Conservation (phyloP, 352 stramenopile genomes). For the Phytophthora syringae region DNA sequence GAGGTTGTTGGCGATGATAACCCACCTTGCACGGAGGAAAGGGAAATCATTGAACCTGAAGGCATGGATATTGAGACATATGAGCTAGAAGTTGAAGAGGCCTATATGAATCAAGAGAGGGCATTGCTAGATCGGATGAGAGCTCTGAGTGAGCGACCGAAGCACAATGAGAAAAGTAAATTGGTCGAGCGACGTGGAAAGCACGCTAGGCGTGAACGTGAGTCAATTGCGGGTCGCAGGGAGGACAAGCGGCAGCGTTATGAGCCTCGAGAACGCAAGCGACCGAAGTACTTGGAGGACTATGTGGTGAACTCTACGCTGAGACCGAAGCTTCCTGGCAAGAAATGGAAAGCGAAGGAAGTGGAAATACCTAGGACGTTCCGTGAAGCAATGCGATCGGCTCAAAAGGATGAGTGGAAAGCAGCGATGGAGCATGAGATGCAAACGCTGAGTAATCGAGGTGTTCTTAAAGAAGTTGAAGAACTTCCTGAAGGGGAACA, state of each 20-base stretch:
- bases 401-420: neutral
- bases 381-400: neutral
- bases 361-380: neutral
- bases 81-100: neutral
- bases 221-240: neutral
- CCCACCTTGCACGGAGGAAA: neutral
- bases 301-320: conserved; percentile 6
- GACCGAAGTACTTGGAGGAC: conserved; percentile 11
- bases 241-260: conserved; percentile 4
- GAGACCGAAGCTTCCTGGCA: neutral
- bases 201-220: neutral
- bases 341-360: conserved; percentile 1
- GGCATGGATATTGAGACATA: conserved; percentile 7
- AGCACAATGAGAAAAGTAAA: neutral
- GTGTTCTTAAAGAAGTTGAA: neutral
- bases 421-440: neutral
- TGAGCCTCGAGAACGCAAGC: conserved; percentile 6
- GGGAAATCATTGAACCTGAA: neutral
- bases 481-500: conserved; percentile 2
- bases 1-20: too few species aligned
- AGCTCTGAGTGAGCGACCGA: neutral
- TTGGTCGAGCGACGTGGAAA: neutral
- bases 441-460: neutral
- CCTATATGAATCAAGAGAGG: neutral
- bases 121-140: neutral